Conservation (phyloP, 305 asterid genomes). For the Euphrasia arctica region DNA sequence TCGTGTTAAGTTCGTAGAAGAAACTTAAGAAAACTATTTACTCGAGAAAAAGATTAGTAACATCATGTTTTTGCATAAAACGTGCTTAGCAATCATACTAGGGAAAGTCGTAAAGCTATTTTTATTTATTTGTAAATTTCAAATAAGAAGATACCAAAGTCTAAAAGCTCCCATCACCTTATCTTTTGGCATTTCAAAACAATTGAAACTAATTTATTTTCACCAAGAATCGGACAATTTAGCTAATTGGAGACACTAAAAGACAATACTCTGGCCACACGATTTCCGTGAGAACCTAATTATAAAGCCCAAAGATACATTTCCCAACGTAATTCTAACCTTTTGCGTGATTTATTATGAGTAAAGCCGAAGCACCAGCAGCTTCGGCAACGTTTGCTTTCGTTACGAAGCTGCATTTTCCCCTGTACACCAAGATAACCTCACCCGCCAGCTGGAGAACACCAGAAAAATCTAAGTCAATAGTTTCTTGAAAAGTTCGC, state of each 20-base stretch:
- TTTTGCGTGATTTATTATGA: constrained; percentile 80
- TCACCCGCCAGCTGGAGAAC: constrained; percentile 74
- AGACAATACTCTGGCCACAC: not conserved
- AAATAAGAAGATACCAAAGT: not conserved
- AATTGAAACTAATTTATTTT: not conserved
- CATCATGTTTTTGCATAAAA: not conserved
- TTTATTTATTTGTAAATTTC: not conserved
- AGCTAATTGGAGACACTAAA: not conserved
- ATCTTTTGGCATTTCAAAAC: not conserved
- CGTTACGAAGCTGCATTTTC: constrained; percentile 85
- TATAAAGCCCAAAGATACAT: not conserved
- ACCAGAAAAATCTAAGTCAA: constrained; percentile 18
- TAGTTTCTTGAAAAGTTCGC: constrained; percentile 4
- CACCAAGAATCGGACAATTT: not conserved
- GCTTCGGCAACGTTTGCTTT: constrained; percentile 93
- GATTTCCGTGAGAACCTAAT: not conserved
- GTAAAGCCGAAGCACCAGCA: constrained; percentile 94
- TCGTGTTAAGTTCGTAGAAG: not conserved
- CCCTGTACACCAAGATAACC: constrained; percentile 88
- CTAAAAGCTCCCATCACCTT: not conserved
- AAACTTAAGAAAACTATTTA: constrained; percentile 8
- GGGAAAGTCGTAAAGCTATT: not conserved
- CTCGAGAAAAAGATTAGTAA: constrained; percentile 4
- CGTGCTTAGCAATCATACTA: not conserved
- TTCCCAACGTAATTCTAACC: constrained; percentile 39